phyloP scores from a whole-genome alignment of 768 basidiomycete genomes.

The Leccinum pellstonianum region DNA sequence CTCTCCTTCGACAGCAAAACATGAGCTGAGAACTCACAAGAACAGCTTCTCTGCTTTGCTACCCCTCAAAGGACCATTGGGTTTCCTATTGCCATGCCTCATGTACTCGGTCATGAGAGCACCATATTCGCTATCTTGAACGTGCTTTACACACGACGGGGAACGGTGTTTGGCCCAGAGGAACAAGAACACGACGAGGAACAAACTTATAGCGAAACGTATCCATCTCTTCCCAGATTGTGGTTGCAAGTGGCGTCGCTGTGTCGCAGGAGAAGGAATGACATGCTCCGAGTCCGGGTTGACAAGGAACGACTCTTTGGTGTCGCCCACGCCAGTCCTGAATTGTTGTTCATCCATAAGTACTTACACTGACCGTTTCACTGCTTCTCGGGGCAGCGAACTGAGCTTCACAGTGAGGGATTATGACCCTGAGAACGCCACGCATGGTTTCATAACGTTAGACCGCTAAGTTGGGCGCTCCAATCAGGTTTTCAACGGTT shows the following conservation, averaged over 20 bases:
- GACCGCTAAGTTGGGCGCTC: no score
- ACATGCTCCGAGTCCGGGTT: background rate
- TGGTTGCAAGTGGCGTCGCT: constrained; percentile 2
- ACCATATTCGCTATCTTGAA: constrained; percentile 14
- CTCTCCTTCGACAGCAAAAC: background rate
- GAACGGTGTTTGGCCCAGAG: constrained; percentile 13
- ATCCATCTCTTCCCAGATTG: constrained; percentile 15
- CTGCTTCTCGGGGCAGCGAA: background rate
- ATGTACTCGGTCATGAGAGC: constrained; percentile 19
- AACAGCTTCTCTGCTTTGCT: constrained; percentile 44
- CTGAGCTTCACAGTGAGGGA: background rate
- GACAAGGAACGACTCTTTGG: constrained; percentile 1
- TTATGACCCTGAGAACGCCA: no score
- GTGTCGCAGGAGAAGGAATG: constrained; percentile 23
- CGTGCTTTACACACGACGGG: background rate
- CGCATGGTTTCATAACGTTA: no score
- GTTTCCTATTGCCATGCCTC: constrained; percentile 15
- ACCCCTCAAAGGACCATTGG: constrained; percentile 27
- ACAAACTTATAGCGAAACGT: constrained; percentile 4
- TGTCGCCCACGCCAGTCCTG: background rate
- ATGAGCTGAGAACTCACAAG: constrained; percentile 35
- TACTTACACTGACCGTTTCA: background rate
- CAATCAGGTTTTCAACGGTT: no score
- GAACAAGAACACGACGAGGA: constrained; percentile 15
- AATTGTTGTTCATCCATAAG: constrained; percentile 22